Conservation (phyloP, 169 alveolate species). For the Plasmodium gonderi region DNA sequence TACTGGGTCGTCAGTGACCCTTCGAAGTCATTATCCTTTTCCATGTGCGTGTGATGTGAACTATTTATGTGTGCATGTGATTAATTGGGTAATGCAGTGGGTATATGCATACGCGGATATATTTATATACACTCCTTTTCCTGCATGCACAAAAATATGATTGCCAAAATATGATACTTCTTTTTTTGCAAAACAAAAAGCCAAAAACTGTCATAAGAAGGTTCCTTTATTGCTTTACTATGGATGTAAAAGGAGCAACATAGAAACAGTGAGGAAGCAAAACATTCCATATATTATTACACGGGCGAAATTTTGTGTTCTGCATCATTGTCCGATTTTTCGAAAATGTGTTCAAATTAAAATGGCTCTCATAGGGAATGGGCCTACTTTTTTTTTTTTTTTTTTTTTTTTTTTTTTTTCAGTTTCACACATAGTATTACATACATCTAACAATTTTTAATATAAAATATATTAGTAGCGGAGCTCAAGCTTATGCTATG, state of each 20-base stretch:
- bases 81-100: not conserved
- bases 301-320: not conserved
- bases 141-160: too few species aligned
- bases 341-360: not conserved
- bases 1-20: slow-evolving; percentile 10
- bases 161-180: not conserved
- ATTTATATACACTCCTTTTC: not conserved
- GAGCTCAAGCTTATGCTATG: too few species aligned
- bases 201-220: not conserved
- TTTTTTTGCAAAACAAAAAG: not conserved
- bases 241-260: too few species aligned
- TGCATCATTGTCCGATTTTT: not conserved
- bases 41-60: not conserved
- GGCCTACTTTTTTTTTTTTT: not conserved
- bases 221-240: not conserved
- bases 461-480: too few species aligned
- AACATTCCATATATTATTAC: not conserved
- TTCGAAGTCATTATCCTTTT: not conserved
- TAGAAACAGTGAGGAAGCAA: not conserved
- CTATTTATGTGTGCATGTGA: too few species aligned
- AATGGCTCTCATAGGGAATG: not conserved
- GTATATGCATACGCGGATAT: not conserved
- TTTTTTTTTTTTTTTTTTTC: not conserved
- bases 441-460: too few species aligned
- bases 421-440: too few species aligned